Conservation (phyloP, 225 moss, liverwort and hornwort species). For the Physcomitrellopsis africana region DNA sequence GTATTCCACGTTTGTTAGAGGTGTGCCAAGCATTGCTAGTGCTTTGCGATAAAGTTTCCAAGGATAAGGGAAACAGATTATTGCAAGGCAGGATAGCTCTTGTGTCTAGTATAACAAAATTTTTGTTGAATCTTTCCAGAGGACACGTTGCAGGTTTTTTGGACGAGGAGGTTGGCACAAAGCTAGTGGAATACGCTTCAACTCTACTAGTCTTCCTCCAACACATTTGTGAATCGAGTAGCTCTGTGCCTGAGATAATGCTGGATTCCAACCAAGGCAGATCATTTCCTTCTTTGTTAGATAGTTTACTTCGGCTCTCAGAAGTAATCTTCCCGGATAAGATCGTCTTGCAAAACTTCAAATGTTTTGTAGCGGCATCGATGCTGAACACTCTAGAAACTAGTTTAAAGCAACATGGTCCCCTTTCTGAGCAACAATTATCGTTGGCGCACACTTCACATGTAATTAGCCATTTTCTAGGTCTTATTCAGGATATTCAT, state of each 20-base stretch:
- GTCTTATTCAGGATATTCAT: conserved; percentile 87
- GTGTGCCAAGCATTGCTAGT: conserved; percentile 69
- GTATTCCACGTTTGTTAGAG: conserved; percentile 77
- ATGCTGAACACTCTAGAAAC: conserved; percentile 76
- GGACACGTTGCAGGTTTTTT: conserved; percentile 50
- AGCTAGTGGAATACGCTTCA: conserved; percentile 64
- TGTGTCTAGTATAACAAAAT: conserved; percentile 66
- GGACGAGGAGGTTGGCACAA: conserved; percentile 61
- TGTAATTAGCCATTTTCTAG: conserved; percentile 84
- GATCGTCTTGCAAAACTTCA: conserved; percentile 69
- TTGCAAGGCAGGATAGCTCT: conserved; percentile 76
- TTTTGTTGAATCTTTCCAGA: conserved; percentile 71
- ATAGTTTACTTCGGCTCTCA: conserved; percentile 82
- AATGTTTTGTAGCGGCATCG: conserved; percentile 76
- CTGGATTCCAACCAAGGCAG: conserved; percentile 77
- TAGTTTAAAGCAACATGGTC: conserved; percentile 71
- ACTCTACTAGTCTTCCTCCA: conserved; percentile 70
- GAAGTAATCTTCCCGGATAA: conserved; percentile 64
- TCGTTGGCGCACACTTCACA: conserved; percentile 84
- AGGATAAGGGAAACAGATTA: conserved; percentile 79
- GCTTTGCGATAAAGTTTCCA: conserved; percentile 67
- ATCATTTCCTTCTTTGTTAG: conserved; percentile 75
- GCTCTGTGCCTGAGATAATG: conserved; percentile 72
- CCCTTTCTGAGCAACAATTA: conserved; percentile 68
- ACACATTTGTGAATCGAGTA: conserved; percentile 73